Conservation (phyloP, 179 eudicot genomes). For the Pouteria campechiana region DNA sequence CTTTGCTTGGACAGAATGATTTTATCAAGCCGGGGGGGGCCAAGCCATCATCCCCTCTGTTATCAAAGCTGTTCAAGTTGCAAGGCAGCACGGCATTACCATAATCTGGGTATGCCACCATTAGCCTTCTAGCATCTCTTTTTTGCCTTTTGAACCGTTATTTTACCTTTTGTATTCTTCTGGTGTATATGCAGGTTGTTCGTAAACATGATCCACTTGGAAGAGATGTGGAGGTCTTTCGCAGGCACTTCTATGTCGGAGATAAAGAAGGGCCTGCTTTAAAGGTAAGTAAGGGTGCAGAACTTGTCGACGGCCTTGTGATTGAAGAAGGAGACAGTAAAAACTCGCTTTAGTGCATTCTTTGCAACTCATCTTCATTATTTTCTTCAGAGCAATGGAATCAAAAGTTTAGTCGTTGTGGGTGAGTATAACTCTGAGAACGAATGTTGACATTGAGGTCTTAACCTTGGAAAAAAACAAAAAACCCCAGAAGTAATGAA, state of each 20-base stretch:
- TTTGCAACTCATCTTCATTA: conserved; percentile 73
- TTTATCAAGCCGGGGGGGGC: conserved; percentile 63
- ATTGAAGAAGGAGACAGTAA: conserved; percentile 61
- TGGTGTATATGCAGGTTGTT: conserved; percentile 47
- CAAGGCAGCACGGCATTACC: conserved; percentile 66
- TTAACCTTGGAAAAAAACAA: no score
- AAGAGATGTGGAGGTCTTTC: conserved; percentile 82
- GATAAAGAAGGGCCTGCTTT: conserved; percentile 56
- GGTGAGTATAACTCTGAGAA: no score
- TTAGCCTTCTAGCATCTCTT: conserved; percentile 1
- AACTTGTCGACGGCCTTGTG: conserved; percentile 71
- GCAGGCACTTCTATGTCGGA: conserved; percentile 45
- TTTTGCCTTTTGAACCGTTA: neutral
- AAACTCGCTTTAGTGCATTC: conserved; percentile 85
- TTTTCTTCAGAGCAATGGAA: conserved; percentile 46
- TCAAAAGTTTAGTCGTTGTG: conserved; percentile 51
- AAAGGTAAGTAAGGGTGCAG: conserved; percentile 64
- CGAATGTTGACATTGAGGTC: no score
- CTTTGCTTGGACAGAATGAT: conserved; percentile 66
- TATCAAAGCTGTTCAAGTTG: conserved; percentile 66
- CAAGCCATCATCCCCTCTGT: conserved; percentile 76
- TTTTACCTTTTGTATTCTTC: neutral
- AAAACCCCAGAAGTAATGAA: no score
- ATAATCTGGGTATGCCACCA: conserved; percentile 51
- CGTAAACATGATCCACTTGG: conserved; percentile 92